These are phyloP conservation scores for Agrostemma githago DNA, from an alignment of 148 eudicot genomes.

Conservation along the genomic window DNA sequence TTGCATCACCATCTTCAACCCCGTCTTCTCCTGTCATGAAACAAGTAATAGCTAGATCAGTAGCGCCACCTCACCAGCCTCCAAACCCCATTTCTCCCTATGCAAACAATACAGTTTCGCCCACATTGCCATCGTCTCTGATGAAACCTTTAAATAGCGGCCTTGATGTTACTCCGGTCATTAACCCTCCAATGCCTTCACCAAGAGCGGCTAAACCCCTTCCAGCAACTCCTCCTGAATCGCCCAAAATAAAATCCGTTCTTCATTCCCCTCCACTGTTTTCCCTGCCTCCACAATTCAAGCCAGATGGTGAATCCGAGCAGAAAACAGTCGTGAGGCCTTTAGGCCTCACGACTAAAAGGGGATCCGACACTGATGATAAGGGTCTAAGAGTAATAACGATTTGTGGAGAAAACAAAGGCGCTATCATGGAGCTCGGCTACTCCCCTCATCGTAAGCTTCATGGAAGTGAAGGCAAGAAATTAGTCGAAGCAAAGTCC, in stretches of 20 bases:
- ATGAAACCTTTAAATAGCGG: constrained; percentile 17
- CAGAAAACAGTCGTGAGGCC: constrained; percentile 34
- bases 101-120: background rate
- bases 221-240: constrained; percentile 32
- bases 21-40: constrained; percentile 9
- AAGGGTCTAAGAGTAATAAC: constrained; percentile 40
- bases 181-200: constrained; percentile 6
- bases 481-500: constrained; percentile 17
- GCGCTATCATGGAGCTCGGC: constrained; percentile 65
- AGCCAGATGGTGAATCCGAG: constrained; percentile 26
- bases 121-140: constrained; percentile 7
- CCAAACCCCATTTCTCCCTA: constrained; percentile 10
- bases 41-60: constrained; percentile 11
- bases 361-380: constrained; percentile 34
- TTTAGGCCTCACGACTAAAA: constrained; percentile 13
- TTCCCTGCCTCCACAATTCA: constrained; percentile 48
- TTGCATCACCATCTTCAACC: constrained; percentile 2
- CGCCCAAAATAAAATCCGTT: constrained; percentile 25
- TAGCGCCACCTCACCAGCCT: constrained; percentile 2
- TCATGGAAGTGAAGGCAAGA: constrained; percentile 9
- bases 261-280: constrained; percentile 50
- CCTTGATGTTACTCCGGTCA: background rate
- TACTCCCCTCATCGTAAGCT: constrained; percentile 23
- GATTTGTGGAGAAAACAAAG: constrained; percentile 71
- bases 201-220: constrained; percentile 25